phyloP scores from a whole-genome alignment of 129 eudicot genomes.

The Flaveria robusta region DNA sequence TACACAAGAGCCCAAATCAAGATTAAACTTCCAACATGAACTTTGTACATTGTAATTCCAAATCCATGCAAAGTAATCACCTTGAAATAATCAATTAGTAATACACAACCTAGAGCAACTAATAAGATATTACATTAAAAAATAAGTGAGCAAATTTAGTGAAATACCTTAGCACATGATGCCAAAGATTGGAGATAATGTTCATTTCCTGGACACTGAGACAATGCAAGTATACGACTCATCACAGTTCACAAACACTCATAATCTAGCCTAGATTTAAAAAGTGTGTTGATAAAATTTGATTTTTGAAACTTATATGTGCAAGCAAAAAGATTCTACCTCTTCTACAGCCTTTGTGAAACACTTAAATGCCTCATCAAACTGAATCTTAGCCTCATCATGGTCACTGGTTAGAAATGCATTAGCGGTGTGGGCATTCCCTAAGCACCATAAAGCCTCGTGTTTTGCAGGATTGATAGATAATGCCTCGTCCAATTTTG shows the following conservation, averaged over 20 bases:
- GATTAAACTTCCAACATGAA: not conserved
- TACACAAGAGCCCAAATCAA: too few relatives aligned
- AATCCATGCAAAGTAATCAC: not conserved
- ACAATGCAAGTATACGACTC: constrained; percentile 28
- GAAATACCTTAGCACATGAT: constrained; percentile 50
- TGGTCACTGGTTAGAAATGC: constrained; percentile 53
- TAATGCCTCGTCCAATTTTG: constrained; percentile 57
- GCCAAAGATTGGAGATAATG: constrained; percentile 54
- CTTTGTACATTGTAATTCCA: not conserved
- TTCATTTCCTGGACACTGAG: constrained; percentile 58
- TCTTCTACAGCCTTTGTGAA: constrained; percentile 56
- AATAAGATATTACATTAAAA: constrained; percentile 1
- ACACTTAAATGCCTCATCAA: constrained; percentile 45
- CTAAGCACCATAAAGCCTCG: constrained; percentile 64
- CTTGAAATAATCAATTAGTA: not conserved
- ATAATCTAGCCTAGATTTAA: constrained; percentile 8
- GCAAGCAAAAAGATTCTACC: constrained; percentile 33
- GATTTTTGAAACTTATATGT: constrained; percentile 7
- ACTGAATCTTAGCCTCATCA: constrained; percentile 44
- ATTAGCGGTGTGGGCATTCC: constrained; percentile 54
- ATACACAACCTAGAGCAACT: constrained; percentile 15
- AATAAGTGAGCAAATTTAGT: not conserved
- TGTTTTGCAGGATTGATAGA: constrained; percentile 54
- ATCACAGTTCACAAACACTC: constrained; percentile 13
- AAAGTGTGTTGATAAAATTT: not conserved